Base-by-base conservation (phyloP, 2,329 filamentous ascomycete species). In the Epicoccum sorghinum region DNA sequence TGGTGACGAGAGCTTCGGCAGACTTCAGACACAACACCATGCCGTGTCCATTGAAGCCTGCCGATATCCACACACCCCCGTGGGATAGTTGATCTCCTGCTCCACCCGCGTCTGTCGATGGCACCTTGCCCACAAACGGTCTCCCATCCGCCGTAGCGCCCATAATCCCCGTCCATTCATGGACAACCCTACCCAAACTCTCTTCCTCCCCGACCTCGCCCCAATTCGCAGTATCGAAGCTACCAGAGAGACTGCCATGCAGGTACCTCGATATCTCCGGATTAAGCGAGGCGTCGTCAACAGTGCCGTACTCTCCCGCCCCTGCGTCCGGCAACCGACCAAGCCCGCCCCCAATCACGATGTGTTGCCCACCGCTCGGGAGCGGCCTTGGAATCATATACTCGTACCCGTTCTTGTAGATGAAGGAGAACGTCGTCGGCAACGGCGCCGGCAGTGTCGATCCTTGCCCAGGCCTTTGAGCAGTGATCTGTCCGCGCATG, bases 21-120 rank as follows among this genome's bases (percentile, higher is more conserved):
- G 80, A 82, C 67, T 85, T 82, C 75, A 85, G 82, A 49, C 84
- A 84, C 29, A 85, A 70, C 1, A 86, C 86, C 86, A 88, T 89
- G 0, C 86, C 69, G 67, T 89, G 85, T 1, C 87, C 87, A 59
- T 87, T 86, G 59, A 89, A 89, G 5, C 83, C 80, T 3, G 82
- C 83, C 29, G 80, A 78, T 1, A 86, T 74, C 78, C 82, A 87
- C 22, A 88, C 64, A 0, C 79, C 77, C 4, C 71, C 18, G 4
- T 13, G 14, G 9, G 27, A 24, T 30, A 25, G 22, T 14, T 18
- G 51, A 39, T 69, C 68, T 3, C 70, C 74, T 18, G 18, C 18
- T 18, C 18, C 18, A 18, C 18, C 18, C 18, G 18, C 18, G 3
- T 18, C 18, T 18, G 18, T 18, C 18, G 18, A 18, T 1, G 79